phyloP scores from a whole-genome alignment of 192 early-diverging fungal genomes.

The Gaertneriomyces semiglobifer region DNA sequence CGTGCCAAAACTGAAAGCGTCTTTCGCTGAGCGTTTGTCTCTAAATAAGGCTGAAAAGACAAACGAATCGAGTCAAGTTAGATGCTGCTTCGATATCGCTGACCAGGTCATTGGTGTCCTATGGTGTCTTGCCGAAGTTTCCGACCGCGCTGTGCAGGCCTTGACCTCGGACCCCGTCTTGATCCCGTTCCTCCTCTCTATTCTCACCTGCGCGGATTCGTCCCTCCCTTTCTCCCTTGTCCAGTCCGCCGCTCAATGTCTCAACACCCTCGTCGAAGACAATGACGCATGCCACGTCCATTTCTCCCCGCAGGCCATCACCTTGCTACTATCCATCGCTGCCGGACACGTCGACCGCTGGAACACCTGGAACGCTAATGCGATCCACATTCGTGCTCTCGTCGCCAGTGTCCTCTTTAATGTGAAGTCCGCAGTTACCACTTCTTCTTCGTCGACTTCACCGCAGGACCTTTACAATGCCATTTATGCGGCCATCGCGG shows the following conservation, averaged over 20 bases:
- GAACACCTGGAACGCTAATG: slow-evolving; percentile 48
- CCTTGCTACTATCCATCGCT: slow-evolving; percentile 23
- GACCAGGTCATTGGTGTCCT: slow-evolving; percentile 39
- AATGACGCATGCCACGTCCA: slow-evolving; percentile 35
- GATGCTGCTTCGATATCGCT: slow-evolving; percentile 24
- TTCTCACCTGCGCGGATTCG: slow-evolving; percentile 13
- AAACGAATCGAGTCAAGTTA: slow-evolving; percentile 20
- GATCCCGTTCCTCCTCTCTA: slow-evolving; percentile 61
- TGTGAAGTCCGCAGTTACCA: slow-evolving; percentile 13
- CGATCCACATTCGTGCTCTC: slow-evolving; percentile 64
- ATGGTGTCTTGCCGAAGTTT: slow-evolving; percentile 46
- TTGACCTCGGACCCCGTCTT: slow-evolving; percentile 70
- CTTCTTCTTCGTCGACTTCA: slow-evolving; percentile 1
- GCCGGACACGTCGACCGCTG: slow-evolving; percentile 10
- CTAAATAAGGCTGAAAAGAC: slow-evolving; percentile 30
- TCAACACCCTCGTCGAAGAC: slow-evolving; percentile 80
- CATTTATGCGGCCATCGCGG: slow-evolving; percentile 5
- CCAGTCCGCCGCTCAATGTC: slow-evolving; percentile 59
- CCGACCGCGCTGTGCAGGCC: slow-evolving; percentile 58
- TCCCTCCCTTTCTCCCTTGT: slow-evolving; percentile 18
- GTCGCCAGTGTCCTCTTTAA: slow-evolving; percentile 61
- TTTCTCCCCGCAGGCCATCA: slow-evolving; percentile 31
- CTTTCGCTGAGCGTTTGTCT: neutral
- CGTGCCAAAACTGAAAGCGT: slow-evolving; percentile 40
- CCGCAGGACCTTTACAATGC: slow-evolving; percentile 8